Base-by-base conservation (phyloP, 1,284 basidiomycete species). In the Microbotryum scabiosae region DNA sequence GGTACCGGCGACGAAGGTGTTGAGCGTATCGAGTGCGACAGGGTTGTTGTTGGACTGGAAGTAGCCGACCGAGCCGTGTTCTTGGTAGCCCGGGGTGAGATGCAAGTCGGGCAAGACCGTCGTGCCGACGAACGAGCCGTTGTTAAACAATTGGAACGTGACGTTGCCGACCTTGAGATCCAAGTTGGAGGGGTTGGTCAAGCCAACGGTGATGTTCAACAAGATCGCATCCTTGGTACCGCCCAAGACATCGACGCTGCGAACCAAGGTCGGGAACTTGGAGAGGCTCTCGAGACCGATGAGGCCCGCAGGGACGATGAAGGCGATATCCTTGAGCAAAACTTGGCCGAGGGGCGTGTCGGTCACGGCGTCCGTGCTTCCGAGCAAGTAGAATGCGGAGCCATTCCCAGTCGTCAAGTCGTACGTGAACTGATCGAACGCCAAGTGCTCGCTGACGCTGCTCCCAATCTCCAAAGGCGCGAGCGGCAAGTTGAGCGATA, bases 111-210 rank as follows among this genome's bases (percentile, higher is more conserved):
- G 82, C 64, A 87, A 72, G 3, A 83, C 69, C 10, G 81, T 78
- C 9, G 82, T 85, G 12, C 85, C 85, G 23, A 87, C 70, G 20
- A 78, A 56, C 18, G 76, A 79, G 32, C 78, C 78, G 45, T 79
- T 79, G 56, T 82, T 78, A 66, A 79, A 76, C 21, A 89, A 76
- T 65, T 84, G 81, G 64, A 88, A 72, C 21, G 61, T 69, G 45
- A 68, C 68, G 62, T 73, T 69, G 48, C 73, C 74, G 14, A 70
- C 63, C 47, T 55, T 73, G 26, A 88, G 74, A 62, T 84, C 80
- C 64, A 89, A 76, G 71, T 82, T 86, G 23, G 84, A 86, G 3
- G 86, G 87, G 72, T 89, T 89, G 70, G 77, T 72, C n/a, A 89
- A 85, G 5, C 79, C 75, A 21, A 85, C 56, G 62, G 79, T 76